Conservation (phyloP, 2,329 filamentous ascomycete genomes). For the Nigrospora oryzae region DNA sequence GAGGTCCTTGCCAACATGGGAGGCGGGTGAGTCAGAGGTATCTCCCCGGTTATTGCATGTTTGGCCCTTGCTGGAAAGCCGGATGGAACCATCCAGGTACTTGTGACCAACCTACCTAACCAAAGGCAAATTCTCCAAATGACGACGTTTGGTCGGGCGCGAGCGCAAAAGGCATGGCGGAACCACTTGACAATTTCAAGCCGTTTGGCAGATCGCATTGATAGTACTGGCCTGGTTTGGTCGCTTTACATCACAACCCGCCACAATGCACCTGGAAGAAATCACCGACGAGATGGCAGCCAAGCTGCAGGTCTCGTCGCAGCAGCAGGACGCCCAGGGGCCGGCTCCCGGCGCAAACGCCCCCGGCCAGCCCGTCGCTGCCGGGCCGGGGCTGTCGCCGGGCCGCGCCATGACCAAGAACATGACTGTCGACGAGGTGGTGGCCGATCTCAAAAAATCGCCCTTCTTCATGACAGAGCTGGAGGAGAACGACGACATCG, state of each 20-base stretch:
- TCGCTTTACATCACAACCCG: background rate
- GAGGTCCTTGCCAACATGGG: no score
- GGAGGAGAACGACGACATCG: constrained; percentile 75
- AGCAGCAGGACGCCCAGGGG: constrained; percentile 5
- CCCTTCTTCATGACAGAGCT: constrained; percentile 96
- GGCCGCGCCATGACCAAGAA: constrained; percentile 27
- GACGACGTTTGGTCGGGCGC: no score
- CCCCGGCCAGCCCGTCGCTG: constrained; percentile 4
- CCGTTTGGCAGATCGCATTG: background rate
- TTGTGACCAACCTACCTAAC: no score
- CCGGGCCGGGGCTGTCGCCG: constrained; percentile 36
- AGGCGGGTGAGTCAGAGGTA: no score
- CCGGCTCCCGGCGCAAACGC: background rate
- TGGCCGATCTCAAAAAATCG: constrained; percentile 48
- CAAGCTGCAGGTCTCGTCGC: constrained; percentile 27
- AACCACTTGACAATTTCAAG: no score
- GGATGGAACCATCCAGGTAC: no score
- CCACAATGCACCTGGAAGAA: constrained; percentile 29
- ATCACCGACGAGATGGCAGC: constrained; percentile 27
- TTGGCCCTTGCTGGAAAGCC: no score
- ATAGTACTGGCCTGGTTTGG: no score
- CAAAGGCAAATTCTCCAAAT: no score
- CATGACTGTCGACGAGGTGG: constrained; percentile 46
- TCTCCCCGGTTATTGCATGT: no score
- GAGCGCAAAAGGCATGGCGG: no score